Evolutionary conservation across 2,329 filamentous ascomycete genomes (phyloP).

Genomic region (Cytospora paraplurivora): DNA sequence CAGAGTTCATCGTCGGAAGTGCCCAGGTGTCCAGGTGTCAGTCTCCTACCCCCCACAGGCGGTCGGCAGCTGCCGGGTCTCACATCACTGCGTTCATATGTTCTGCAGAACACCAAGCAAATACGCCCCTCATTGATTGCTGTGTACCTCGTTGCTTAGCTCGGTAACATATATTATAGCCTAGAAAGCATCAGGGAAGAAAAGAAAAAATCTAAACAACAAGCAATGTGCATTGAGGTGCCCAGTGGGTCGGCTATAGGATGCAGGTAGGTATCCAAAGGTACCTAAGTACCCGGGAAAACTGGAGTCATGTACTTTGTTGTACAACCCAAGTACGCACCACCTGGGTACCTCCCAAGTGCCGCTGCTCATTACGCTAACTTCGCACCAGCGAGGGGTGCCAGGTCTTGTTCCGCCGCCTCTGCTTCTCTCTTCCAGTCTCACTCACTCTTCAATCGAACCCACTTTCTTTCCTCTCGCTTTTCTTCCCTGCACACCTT

Average conservation of each 20-base stretch:
- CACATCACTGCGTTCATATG: not conserved
- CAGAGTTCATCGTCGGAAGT: not conserved
- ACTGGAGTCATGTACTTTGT: slow-evolving; percentile 1
- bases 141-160: too few species aligned
- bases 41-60: not conserved
- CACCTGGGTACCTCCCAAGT: slow-evolving; percentile 20
- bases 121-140: too few species aligned
- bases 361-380: slow-evolving; percentile 29
- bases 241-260: too few species aligned
- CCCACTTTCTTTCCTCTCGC: slow-evolving; percentile 14
- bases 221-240: too few species aligned
- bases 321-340: slow-evolving; percentile 1
- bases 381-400: slow-evolving; percentile 27
- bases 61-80: not conserved
- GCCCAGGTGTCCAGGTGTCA: not conserved
- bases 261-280: too few species aligned
- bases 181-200: too few species aligned
- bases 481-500: slow-evolving; percentile 17
- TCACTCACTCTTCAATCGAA: slow-evolving; percentile 23
- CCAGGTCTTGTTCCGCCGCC: slow-evolving; percentile 29
- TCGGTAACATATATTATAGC: too few species aligned
- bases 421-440: slow-evolving; percentile 22
- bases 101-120: not conserved
- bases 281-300: slow-evolving; percentile 11
- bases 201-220: too few species aligned